Percentiles rank a stretch among this genome's conserved stretches.
phyloP scores from a whole-genome alignment of 495 filamentous ascomycete genomes.

The Opeltia flavorubescens region DNA sequence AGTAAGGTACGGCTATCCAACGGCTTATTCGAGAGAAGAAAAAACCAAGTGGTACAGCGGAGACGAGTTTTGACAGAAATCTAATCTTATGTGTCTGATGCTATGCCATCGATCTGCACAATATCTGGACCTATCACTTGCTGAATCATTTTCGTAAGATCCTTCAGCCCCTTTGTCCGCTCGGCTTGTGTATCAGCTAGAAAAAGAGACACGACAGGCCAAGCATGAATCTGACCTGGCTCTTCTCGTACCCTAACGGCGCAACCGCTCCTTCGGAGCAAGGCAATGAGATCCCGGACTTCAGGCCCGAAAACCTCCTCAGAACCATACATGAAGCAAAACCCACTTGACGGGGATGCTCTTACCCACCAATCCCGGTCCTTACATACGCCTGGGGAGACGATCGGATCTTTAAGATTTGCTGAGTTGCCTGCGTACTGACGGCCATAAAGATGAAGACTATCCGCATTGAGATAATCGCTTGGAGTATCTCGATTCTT shows the following conservation, averaged over 20 bases:
- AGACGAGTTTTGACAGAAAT: too few species aligned
- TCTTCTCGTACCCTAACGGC: conserved; percentile 37
- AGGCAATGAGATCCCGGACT: conserved; percentile 35
- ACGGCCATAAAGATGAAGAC: conserved; percentile 45
- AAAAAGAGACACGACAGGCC: conserved; percentile 62
- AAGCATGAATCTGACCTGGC: conserved; percentile 55
- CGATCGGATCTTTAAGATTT: conserved; percentile 34
- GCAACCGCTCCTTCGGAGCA: conserved; percentile 30
- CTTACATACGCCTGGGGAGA: conserved; percentile 54
- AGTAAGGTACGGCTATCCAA: too few species aligned
- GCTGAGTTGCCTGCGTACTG: conserved; percentile 44
- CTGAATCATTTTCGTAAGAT: conserved; percentile 36
- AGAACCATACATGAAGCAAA: conserved; percentile 49
- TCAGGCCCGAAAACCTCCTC: conserved; percentile 61
- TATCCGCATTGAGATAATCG: conserved; percentile 29
- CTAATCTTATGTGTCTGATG: background rate
- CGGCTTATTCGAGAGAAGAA: too few species aligned
- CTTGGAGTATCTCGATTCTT: conserved; percentile 33
- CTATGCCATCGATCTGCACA: background rate
- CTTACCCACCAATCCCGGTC: conserved; percentile 47
- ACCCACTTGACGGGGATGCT: conserved; percentile 43
- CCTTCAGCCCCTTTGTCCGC: conserved; percentile 41
- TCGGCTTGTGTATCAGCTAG: conserved; percentile 39
- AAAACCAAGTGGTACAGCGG: too few species aligned
- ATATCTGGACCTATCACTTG: conserved; percentile 7